Percentiles rank a stretch among this genome's conserved stretches.
phyloP scores from a whole-genome alignment of 208 protist genomes.

The Phytomonas serpens region DNA sequence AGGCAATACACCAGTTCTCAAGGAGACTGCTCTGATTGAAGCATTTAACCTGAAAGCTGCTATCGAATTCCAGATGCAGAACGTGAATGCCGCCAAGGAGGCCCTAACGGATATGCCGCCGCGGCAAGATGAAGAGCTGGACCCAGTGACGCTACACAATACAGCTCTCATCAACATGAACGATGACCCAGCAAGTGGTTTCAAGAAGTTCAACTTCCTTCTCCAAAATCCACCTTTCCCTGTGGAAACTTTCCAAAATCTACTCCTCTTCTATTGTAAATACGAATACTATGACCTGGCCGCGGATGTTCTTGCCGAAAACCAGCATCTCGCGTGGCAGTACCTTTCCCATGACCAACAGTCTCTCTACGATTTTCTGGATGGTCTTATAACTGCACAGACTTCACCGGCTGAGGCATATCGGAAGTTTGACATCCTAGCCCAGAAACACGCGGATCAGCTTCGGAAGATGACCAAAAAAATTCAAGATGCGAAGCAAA shows the following conservation, averaged over 20 bases:
- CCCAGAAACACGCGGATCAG: constrained; percentile 91
- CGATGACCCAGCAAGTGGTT: constrained; percentile 89
- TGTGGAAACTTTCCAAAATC: constrained; percentile 96
- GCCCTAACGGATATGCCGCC: constrained; percentile 96
- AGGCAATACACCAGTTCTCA: constrained; percentile 92
- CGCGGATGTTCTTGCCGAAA: constrained; percentile 94
- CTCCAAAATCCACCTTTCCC: constrained; percentile 94
- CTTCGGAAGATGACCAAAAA: constrained; percentile 93
- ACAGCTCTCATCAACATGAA: constrained; percentile 97
- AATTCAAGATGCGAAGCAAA: constrained; percentile 92
- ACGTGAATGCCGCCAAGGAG: constrained; percentile 87
- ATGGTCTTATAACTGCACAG: constrained; percentile 92
- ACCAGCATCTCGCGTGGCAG: constrained; percentile 91
- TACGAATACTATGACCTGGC: constrained; percentile 95
- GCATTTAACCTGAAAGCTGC: constrained; percentile 97
- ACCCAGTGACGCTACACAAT: constrained; percentile 97
- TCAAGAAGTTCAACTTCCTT: constrained; percentile 96
- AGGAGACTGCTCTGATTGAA: constrained; percentile 95
- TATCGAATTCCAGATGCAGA: constrained; percentile 95
- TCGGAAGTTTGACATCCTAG: constrained; percentile 94
- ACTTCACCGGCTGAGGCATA: constrained; percentile 94
- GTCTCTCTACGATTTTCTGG: constrained; percentile 93
- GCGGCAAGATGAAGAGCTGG: constrained; percentile 92
- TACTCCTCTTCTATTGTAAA: constrained; percentile 96
- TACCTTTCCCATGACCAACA: constrained; percentile 90